These are phyloP conservation scores for Leishmania mexicana DNA, from an alignment of 208 protist genomes.

Conservation along the genomic window DNA sequence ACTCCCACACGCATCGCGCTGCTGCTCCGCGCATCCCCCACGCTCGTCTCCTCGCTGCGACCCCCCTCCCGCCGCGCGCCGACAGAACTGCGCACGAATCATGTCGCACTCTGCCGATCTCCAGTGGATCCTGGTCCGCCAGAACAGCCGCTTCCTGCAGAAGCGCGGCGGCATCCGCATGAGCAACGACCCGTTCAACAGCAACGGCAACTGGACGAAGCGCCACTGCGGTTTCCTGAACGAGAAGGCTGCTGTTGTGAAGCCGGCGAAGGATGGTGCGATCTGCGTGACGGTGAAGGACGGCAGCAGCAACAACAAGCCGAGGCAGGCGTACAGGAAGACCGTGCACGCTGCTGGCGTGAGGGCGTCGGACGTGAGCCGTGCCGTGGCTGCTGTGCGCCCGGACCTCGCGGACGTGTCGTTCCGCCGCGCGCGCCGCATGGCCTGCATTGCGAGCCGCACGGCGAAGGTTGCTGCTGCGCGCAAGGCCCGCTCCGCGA, in stretches of 20 bases:
- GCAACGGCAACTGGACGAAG: slow-evolving; percentile 90
- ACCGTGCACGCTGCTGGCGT: slow-evolving; percentile 62
- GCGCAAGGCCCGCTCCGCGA: slow-evolving; percentile 82
- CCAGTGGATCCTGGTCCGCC: slow-evolving; percentile 82
- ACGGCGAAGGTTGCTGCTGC: slow-evolving; percentile 67
- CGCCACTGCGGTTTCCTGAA: slow-evolving; percentile 82
- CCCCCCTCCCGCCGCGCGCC: not conserved
- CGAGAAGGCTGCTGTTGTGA: slow-evolving; percentile 76
- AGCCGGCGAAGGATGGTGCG: slow-evolving; percentile 66
- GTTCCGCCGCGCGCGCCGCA: slow-evolving; percentile 82
- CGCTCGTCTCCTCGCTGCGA: not conserved
- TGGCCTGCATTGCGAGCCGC: slow-evolving; percentile 63
- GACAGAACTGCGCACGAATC: slow-evolving; percentile 22
- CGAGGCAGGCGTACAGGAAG: slow-evolving; percentile 81
- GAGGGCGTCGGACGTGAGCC: slow-evolving; percentile 75
- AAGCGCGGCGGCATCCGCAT: slow-evolving; percentile 80
- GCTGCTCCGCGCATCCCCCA: not conserved
- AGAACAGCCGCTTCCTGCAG: slow-evolving; percentile 88
- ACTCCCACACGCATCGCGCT: not conserved
- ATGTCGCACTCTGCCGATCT: slow-evolving; percentile 89
- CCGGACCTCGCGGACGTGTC: slow-evolving; percentile 80
- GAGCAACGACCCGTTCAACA: slow-evolving; percentile 89
- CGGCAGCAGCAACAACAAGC: slow-evolving; percentile 76
- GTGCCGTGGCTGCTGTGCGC: slow-evolving; percentile 71
- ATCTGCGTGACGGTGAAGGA: slow-evolving; percentile 80